A percentile compares a stretch with the other conserved stretches of the same genome.
phyloP scores from a whole-genome alignment of 176 grass and related monocot species.

The Echinochloa phyllopogon region DNA sequence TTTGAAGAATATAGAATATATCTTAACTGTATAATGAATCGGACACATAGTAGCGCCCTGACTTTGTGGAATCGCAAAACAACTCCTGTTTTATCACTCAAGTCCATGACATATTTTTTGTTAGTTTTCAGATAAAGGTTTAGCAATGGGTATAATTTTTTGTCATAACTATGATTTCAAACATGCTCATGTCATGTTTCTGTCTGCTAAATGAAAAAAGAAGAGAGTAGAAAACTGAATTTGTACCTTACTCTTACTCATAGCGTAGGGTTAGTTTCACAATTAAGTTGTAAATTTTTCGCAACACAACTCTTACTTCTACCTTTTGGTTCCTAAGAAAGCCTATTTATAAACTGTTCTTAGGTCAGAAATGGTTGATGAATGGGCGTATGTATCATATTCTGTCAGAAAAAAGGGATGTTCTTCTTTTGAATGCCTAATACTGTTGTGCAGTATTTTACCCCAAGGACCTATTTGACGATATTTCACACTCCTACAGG shows the following conservation, averaged over 20 bases:
- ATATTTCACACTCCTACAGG: conserved; percentile 48
- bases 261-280: not conserved
- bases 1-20: not conserved
- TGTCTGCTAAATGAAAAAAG: not conserved
- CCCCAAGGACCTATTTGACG: not conserved
- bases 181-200: not conserved
- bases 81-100: not conserved
- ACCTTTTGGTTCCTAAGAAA: not conserved
- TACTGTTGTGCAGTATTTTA: not conserved
- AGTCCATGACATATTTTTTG: not conserved
- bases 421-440: not conserved
- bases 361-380: not conserved
- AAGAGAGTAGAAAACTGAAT: not conserved
- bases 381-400: not conserved
- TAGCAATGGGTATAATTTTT: not conserved
- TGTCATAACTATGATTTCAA: not conserved
- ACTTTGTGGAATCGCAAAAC: conserved; percentile 18
- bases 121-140: not conserved
- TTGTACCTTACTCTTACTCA: not conserved
- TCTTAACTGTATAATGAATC: not conserved
- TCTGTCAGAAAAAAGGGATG: not conserved
- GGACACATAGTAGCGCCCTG: not conserved
- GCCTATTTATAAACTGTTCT: not conserved
- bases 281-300: not conserved
- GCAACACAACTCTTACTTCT: not conserved